Evolutionary conservation across 306 rosid genomes (phyloP).

Genomic region (Hippophae tibetana): DNA sequence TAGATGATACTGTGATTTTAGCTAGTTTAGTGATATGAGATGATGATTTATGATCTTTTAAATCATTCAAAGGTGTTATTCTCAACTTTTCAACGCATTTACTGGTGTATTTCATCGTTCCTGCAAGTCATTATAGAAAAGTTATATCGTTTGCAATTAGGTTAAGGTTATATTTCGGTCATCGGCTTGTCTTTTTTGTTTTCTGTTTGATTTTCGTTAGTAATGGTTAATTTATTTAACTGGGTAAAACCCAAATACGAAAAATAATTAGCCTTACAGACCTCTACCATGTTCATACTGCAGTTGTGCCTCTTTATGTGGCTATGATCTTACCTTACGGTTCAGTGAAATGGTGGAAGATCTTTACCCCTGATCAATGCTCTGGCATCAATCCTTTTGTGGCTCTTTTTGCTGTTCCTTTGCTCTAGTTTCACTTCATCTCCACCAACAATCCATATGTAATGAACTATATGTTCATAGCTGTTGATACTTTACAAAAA

Average conservation of each 20-base stretch:
- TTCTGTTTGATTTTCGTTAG: no score
- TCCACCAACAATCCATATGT: conserved; percentile 64
- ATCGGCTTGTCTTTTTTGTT: no score
- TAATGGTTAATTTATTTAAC: no score
- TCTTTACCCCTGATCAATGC: conserved; percentile 75
- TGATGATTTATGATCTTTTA: no score
- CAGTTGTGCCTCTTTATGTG: conserved; percentile 76
- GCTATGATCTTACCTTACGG: conserved; percentile 82
- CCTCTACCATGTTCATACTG: conserved; percentile 74
- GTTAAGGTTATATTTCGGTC: no score
- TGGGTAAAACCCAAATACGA: neutral
- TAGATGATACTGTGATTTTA: no score
- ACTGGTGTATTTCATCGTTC: no score
- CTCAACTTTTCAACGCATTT: no score
- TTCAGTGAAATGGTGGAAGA: conserved; percentile 87
- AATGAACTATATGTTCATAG: conserved; percentile 74
- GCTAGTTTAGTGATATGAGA: no score
- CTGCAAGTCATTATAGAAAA: no score
- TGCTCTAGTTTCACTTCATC: conserved; percentile 77
- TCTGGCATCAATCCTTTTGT: conserved; percentile 90
- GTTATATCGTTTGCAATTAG: no score
- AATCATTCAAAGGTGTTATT: no score
- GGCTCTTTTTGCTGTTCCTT: conserved; percentile 77
- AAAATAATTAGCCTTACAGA: conserved; percentile 46
- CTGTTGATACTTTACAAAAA: conserved; percentile 65